Evolutionary conservation across 139 green algal species (phyloP).

Genomic region (Chlorella ohadii): DNA sequence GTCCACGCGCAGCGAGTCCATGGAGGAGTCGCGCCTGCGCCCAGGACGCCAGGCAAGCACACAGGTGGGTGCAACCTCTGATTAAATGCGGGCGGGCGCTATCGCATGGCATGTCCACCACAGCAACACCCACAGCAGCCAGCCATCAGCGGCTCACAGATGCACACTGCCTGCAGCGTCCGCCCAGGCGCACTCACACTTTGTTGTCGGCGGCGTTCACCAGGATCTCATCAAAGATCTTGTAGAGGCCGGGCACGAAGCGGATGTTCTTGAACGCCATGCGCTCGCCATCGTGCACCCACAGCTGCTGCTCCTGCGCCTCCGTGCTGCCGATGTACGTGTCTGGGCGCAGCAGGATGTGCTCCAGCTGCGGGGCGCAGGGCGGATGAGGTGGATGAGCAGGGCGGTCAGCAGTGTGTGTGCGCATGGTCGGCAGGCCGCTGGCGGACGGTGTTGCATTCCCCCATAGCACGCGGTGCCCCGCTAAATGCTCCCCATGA

Average conservation of each 20-base stretch:
- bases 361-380: conserved; percentile 86
- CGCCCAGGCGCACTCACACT: conserved; percentile 46
- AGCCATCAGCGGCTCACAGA: no score
- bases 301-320: conserved; percentile 85
- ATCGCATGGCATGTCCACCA: no score
- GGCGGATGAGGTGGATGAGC: background rate
- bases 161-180: no score
- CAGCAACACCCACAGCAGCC: no score
- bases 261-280: conserved; percentile 74
- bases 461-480: background rate
- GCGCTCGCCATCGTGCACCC: conserved; percentile 90
- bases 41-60: background rate
- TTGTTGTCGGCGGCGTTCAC: conserved; percentile 99
- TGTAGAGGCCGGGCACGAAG: conserved; percentile 97
- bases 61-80: background rate
- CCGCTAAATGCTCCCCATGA: no score
- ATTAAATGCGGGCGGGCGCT: no score
- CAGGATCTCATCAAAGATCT: conserved; percentile 99
- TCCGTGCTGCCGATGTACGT: conserved; percentile 98
- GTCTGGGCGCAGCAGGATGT: conserved; percentile 98
- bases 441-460: background rate
- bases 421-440: no score
- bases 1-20: conserved; percentile 91
- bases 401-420: no score
- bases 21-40: conserved; percentile 76